Evolutionary conservation across 2,329 filamentous ascomycete species (phyloP), one percentile per base, ranked within the genome.

Genomic region (Didymellaceae sp.): DNA sequence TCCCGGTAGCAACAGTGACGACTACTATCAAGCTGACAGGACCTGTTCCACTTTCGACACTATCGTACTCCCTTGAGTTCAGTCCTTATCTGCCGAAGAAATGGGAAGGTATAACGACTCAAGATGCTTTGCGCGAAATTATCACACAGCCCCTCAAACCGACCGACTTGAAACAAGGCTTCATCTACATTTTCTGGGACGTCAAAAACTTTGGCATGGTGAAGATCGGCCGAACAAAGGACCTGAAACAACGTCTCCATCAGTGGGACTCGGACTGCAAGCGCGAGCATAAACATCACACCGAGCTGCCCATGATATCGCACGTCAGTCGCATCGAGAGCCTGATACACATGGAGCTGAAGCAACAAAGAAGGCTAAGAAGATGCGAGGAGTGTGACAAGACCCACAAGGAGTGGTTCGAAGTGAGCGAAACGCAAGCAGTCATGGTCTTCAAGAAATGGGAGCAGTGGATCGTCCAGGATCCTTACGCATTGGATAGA

Each of bases 391-490:
- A 83, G 1, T 97, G 93, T 65, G 90, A 89, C 1, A 85, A 83
- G 60, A 86, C 89, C 59, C 92, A 97, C 72, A 79, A 85, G 32
- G 92, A 97, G 75, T 97, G 91, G 92, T 97, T 97, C 68, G 87
- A 93, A 72, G 85, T 95, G 2, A 14, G 1, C 3, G 52, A 53
- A 18, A 8, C n/a, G 11, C 31, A 55, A 8, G 54, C 52, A 5
- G 35, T 46, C 2, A 32, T 41, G 20, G 57, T 60, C 6, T 44
- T 49, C 16, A 26, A 45, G 21, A 60, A 60, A 31, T 60, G 57
- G 57, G 38, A 18, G 5, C 17, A 51, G 9, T 60, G 57, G 54
- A 53, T 60, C 10, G 1, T 11, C 3, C 37, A 54, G 14, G 14
- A 46, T 22, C 57, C 57, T 6, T 60, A 58, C 41, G 43, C 10